Percentiles rank a stretch among this genome's conserved stretches.
Conservation (phyloP, 2,329 filamentous ascomycete species). For the Sporothrix pseudoabietina region DNA sequence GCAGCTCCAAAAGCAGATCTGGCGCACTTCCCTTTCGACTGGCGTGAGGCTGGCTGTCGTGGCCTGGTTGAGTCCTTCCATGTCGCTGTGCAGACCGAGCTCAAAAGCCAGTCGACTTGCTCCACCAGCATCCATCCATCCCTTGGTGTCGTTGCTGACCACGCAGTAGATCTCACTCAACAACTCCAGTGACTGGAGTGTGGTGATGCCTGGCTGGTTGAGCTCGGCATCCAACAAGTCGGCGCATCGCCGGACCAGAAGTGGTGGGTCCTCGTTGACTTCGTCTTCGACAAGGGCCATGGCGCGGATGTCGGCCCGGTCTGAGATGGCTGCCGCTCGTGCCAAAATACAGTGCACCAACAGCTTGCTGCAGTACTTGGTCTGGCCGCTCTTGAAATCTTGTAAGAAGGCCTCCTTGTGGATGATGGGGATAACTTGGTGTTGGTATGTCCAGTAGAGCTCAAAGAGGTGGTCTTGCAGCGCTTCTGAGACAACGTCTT, state of each 20-base stretch:
- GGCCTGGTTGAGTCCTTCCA: neutral
- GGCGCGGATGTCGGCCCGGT: constrained; percentile 24
- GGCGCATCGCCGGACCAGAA: constrained; percentile 16
- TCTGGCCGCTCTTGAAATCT: constrained; percentile 26
- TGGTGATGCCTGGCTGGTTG: constrained; percentile 23
- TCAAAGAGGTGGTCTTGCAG: constrained; percentile 26
- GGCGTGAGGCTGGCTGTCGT: neutral
- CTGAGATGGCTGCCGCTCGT: constrained; percentile 19
- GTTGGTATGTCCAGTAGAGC: constrained; percentile 27
- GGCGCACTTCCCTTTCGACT: constrained; percentile 19
- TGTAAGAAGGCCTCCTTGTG: constrained; percentile 30
- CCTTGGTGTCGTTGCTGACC: constrained; percentile 27
- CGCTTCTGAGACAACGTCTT: neutral
- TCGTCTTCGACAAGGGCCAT: constrained; percentile 27
- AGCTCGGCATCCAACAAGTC: constrained; percentile 21
- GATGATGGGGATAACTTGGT: constrained; percentile 27
- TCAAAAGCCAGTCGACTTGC: constrained; percentile 25
- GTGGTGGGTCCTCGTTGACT: constrained; percentile 22
- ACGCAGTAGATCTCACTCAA: constrained; percentile 24
- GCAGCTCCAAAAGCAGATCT: constrained; percentile 30
- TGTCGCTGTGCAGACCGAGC: constrained; percentile 26
- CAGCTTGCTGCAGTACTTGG: constrained; percentile 29
- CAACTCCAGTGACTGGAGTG: constrained; percentile 26
- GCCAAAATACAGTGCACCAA: constrained; percentile 29
- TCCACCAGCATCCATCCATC: neutral